A percentile compares a stretch with the other conserved stretches of the same genome.
Evolutionary conservation across 2,329 filamentous ascomycete genomes (phyloP).

Genomic region (Aquanectria penicillioides): DNA sequence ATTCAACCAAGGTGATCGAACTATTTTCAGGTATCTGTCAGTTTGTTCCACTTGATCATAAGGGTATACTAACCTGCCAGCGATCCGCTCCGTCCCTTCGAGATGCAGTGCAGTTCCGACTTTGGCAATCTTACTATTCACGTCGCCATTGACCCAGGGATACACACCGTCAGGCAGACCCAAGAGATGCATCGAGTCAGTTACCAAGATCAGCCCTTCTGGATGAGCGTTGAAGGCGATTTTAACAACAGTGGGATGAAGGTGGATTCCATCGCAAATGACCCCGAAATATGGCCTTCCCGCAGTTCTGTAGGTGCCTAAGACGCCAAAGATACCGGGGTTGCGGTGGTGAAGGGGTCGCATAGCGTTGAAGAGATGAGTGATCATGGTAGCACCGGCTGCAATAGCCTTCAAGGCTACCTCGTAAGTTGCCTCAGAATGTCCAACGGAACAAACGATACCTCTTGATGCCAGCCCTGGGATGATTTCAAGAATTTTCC

Average conservation of each 20-base stretch:
- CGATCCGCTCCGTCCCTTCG: slow-evolving; percentile 82
- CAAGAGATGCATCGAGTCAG: slow-evolving; percentile 89
- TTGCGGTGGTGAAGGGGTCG: slow-evolving; percentile 89
- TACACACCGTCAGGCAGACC: slow-evolving; percentile 87
- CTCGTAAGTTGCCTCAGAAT: slow-evolving; percentile 89
- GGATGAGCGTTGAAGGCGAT: slow-evolving; percentile 90
- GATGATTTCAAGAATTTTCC: slow-evolving; percentile 76
- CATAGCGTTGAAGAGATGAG: slow-evolving; percentile 96
- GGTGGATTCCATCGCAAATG: slow-evolving; percentile 89
- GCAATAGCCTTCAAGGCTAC: slow-evolving; percentile 76
- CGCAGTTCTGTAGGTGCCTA: slow-evolving; percentile 72
- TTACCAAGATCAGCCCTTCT: slow-evolving; percentile 86
- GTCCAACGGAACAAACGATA: slow-evolving; percentile 84
- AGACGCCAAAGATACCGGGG: slow-evolving; percentile 87
- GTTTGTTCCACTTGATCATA: too few species aligned
- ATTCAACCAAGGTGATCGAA: slow-evolving; percentile 80
- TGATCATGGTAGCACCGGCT: slow-evolving; percentile 88
- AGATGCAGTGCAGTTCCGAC: slow-evolving; percentile 77
- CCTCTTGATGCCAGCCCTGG: slow-evolving; percentile 70
- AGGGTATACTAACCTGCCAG: slow-evolving; percentile 72
- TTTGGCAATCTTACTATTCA: slow-evolving; percentile 71
- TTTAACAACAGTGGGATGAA: slow-evolving; percentile 88
- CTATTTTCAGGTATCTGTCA: too few species aligned
- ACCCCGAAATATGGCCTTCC: slow-evolving; percentile 84
- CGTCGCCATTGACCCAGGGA: slow-evolving; percentile 81